Base-by-base conservation (phyloP, 371 early-diverging fungal species). In the Apophysomyces sp. region DNA sequence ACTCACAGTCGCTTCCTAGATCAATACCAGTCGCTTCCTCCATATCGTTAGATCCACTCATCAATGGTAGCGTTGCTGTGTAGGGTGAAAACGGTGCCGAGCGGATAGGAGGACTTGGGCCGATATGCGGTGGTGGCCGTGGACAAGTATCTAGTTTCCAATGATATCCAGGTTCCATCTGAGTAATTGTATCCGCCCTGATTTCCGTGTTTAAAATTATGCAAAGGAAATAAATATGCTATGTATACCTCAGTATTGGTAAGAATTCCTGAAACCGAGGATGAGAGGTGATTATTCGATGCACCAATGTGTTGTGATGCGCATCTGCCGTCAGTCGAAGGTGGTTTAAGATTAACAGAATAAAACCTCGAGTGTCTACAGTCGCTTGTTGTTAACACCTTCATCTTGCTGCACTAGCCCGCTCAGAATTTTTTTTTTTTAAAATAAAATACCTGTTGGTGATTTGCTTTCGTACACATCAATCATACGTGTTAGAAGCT, bases 61-160 rank as follows among this genome's bases (percentile, higher is more conserved):
- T 77, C 39, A 77, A 59, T 26, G 71, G 75, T 29, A 74, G 24
- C 4, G 75, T 71, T 1, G 75, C 66, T 13, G 65, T 37, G 39
- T 76, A 80, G 6, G 77, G 68, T 1, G 80, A 74, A 32, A 69
- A 76, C 39, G 67, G 67, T 27, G 62, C 58, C 2, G 66, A 60
- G 57, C 77, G 71, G 27, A 77, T 63, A 39, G 80, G 80, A 0
- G 80, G 80, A 24, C 65, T 62, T n/a, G 80, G 80, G 0, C 80
- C 80, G 5, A 77, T 24, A 61, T 80, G 73, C 15, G 75, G 69
- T 16, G 80, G 71, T n/a, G 80, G 80, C n/a, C 77, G 61, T 21
- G 77, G 69, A 54, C 75, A 74, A 8, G 74, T 65, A 27, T 69
- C 72, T 4, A 80, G 36, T 4, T 72, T 74, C 80, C 80, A 80